Evolutionary conservation across 2,329 filamentous ascomycete genomes (phyloP).

Genomic region (Rugonectria rugulosa): DNA sequence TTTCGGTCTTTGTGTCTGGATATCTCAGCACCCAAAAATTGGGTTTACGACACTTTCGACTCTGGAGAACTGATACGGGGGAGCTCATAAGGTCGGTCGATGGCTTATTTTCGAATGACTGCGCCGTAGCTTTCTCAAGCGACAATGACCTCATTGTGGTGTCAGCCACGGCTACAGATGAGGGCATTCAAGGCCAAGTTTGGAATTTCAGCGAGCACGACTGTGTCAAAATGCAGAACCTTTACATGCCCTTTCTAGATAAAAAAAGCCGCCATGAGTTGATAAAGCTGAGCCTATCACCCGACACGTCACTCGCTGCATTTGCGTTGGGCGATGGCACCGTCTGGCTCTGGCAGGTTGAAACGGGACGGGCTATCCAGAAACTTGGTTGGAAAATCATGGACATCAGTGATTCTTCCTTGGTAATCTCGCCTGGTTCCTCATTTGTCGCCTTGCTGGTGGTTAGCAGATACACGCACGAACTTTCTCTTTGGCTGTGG

Average conservation of each 20-base stretch:
- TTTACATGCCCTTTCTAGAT: not conserved
- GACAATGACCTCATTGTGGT: not conserved
- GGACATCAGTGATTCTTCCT: not conserved
- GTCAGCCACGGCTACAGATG: not conserved
- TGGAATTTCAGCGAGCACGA: not conserved
- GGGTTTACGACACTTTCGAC: not conserved
- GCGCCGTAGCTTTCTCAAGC: not conserved
- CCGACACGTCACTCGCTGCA: not conserved
- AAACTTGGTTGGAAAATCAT: not conserved
- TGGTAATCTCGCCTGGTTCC: not conserved
- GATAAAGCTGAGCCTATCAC: not conserved
- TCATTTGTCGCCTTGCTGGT: not conserved
- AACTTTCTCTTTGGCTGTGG: not conserved
- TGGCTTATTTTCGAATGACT: not conserved
- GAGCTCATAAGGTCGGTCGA: not conserved
- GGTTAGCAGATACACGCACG: not conserved
- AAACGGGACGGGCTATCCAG: not conserved
- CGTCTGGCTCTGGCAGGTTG: not conserved
- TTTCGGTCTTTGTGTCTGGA: not conserved
- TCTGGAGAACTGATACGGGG: not conserved
- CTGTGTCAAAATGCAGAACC: not conserved
- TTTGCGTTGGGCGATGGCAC: not conserved
- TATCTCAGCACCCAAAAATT: not conserved
- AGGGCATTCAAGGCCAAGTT: not conserved
- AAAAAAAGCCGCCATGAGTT: too few species aligned